A percentile compares a stretch with the other conserved stretches of the same genome.
Evolutionary conservation across 2,329 filamentous ascomycete species (phyloP).

Genomic region (Neophaeococcomyces aloes): DNA sequence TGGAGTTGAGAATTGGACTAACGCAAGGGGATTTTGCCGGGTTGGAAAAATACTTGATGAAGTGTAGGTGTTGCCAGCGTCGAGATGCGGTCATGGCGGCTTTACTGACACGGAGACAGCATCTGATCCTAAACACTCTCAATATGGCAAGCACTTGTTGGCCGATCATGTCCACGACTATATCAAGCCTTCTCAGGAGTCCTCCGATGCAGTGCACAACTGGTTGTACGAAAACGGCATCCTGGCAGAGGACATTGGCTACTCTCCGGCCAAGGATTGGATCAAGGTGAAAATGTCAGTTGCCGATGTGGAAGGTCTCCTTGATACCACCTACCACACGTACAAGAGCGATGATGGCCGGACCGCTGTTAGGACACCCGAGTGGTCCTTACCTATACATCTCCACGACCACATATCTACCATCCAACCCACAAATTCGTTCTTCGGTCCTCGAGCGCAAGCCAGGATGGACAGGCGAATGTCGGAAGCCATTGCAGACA

Average conservation of each 20-base stretch:
- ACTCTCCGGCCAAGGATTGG: conserved; percentile 7
- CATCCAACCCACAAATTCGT: conserved; percentile 10
- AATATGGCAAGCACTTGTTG: conserved; percentile 9
- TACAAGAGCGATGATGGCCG: conserved; percentile 6
- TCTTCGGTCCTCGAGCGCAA: conserved; percentile 8
- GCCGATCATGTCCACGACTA: conserved; percentile 8
- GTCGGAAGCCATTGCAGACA: conserved; percentile 3
- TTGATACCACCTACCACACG: conserved; percentile 8
- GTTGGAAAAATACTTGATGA: conserved; percentile 4
- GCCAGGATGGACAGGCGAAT: conserved; percentile 6
- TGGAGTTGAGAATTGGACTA: conserved; percentile 47
- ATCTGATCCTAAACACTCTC: neutral
- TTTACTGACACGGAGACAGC: neutral
- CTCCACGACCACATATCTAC: conserved; percentile 8
- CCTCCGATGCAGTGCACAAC: conserved; percentile 6
- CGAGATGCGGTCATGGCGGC: neutral
- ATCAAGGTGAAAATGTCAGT: conserved; percentile 8
- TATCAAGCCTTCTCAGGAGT: conserved; percentile 7
- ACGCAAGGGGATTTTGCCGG: conserved; percentile 25
- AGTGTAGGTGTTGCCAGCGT: neutral
- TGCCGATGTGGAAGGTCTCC: conserved; percentile 5
- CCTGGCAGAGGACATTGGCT: conserved; percentile 2
- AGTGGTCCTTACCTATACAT: conserved; percentile 10
- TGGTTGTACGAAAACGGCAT: conserved; percentile 8
- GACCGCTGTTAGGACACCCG: conserved; percentile 7